Base-by-base conservation (phyloP, 1,284 basidiomycete genomes). In the Cutaneotrichosporon mucoides region DNA sequence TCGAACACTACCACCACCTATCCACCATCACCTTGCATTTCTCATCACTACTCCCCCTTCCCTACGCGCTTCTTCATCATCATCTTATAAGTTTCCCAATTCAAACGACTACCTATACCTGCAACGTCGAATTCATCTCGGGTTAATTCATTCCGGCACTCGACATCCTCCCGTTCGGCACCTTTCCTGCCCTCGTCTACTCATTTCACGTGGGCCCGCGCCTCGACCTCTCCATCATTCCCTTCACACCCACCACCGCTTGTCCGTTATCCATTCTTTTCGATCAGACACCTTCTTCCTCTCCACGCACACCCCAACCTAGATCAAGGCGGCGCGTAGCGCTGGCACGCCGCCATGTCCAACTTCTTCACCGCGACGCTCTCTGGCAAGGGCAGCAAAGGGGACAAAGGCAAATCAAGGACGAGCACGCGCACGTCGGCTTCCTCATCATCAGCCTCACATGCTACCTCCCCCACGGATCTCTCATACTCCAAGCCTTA, bases 371-470 rank as follows among this genome's bases (percentile, higher is more conserved):
- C 54, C 34, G 34, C 36, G 15, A 47, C 49, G 12, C 37, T 60
- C 34, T 36, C 48, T 7, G 54, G 59, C 44, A 58, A 53, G 57
- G 44, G 37, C 16, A 13, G 24, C 37, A n/a, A 36, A 16, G 43
- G 56, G 10, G 55, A 58, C 53, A 53, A 49, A 45, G 24, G 34
- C 35, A 56, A 60, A 43, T 51, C 54, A 16, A 36, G 60, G 9
- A 40, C 34, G 10, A 61, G 55, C 7, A 51, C 65, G 3, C 66
- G 69, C 7, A 61, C 61, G 10, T 67, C 70, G 9, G 62, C 63
- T n/a, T 68, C 63, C 24, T 24, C 24, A 24, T 24, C 24, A 24
- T 24, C 1, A 57, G 61, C 47, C 67, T 65, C 9, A 55, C 61
- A 43, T 34, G 42, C 54, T 6, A 46, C 53, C 1, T 59, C 58